phyloP scores from a whole-genome alignment of 768 basidiomycete species.

The Psilocybe subaeruginosa region DNA sequence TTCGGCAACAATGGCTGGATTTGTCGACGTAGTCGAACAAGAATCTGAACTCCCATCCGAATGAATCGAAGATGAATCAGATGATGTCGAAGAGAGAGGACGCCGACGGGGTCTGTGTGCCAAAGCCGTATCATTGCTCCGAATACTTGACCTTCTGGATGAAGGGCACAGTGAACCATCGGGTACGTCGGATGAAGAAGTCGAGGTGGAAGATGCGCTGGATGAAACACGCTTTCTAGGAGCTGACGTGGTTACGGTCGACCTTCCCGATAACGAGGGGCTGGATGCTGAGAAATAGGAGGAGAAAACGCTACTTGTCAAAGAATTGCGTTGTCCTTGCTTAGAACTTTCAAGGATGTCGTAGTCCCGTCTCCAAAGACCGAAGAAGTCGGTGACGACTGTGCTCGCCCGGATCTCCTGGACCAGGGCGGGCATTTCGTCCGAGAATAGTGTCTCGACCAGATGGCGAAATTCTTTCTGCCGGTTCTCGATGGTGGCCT shows the following conservation, averaged over 20 bases:
- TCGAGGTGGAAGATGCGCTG: conserved; percentile 18
- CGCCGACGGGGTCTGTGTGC: conserved; percentile 31
- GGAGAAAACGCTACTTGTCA: conserved; percentile 59
- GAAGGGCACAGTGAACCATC: conserved; percentile 16
- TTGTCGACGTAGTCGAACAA: conserved; percentile 26
- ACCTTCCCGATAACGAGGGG: conserved; percentile 19
- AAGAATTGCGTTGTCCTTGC: conserved; percentile 40
- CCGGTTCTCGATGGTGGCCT: conserved; percentile 66
- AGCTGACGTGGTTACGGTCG: conserved; percentile 11
- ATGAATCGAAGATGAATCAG: conserved; percentile 44
- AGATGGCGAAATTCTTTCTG: conserved; percentile 61
- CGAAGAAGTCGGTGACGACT: conserved; percentile 76
- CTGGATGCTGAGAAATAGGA: conserved; percentile 58
- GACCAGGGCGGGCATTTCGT: conserved; percentile 66
- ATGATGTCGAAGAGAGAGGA: conserved; percentile 43
- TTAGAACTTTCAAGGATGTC: conserved; percentile 54
- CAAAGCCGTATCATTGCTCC: conserved; percentile 19
- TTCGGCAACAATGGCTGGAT: conserved; percentile 41
- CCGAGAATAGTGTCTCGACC: conserved; percentile 58
- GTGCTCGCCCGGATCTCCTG: conserved; percentile 63
- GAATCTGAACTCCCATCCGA: conserved; percentile 39
- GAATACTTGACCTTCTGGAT: conserved; percentile 19
- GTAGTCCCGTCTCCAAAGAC: conserved; percentile 73
- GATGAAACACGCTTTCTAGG: conserved; percentile 13
- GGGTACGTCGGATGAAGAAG: conserved; percentile 21